These are phyloP conservation scores for Silene latifolia DNA, from an alignment of 148 eudicot genomes.

Conservation along the genomic window DNA sequence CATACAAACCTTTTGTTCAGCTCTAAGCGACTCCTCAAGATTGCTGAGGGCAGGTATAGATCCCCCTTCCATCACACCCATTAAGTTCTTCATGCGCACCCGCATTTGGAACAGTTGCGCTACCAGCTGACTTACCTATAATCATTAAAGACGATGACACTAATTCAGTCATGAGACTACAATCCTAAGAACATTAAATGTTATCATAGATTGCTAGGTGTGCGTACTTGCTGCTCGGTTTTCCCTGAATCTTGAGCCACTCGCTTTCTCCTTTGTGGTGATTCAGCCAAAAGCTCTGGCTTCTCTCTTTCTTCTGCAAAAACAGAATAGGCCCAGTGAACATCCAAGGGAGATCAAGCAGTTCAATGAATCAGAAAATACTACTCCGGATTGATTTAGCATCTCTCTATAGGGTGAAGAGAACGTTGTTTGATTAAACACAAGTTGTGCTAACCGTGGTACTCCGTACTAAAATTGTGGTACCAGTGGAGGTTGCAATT, in stretches of 20 bases:
- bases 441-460: neutral
- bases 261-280: constrained; percentile 75
- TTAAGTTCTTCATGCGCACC: constrained; percentile 84
- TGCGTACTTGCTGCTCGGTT: constrained; percentile 83
- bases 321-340: constrained; percentile 14
- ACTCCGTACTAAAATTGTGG: no score
- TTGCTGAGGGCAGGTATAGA: constrained; percentile 77
- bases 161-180: neutral
- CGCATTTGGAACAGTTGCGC: constrained; percentile 99
- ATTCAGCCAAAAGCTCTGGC: constrained; percentile 91
- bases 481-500: no score
- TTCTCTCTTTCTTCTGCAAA: constrained; percentile 91
- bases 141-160: constrained; percentile 10
- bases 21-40: constrained; percentile 79
- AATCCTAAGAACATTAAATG: neutral
- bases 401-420: neutral
- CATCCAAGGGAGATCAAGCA: constrained; percentile 7
- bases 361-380: neutral
- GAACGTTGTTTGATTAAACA: neutral
- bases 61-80: constrained; percentile 97
- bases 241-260: constrained; percentile 92
- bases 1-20: constrained; percentile 59
- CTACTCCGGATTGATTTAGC: neutral
- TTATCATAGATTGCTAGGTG: neutral
- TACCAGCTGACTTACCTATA: constrained; percentile 88